Evolutionary conservation across 805 yeast species (phyloP).

Genomic region (Metschnikowia cerradonensis): DNA sequence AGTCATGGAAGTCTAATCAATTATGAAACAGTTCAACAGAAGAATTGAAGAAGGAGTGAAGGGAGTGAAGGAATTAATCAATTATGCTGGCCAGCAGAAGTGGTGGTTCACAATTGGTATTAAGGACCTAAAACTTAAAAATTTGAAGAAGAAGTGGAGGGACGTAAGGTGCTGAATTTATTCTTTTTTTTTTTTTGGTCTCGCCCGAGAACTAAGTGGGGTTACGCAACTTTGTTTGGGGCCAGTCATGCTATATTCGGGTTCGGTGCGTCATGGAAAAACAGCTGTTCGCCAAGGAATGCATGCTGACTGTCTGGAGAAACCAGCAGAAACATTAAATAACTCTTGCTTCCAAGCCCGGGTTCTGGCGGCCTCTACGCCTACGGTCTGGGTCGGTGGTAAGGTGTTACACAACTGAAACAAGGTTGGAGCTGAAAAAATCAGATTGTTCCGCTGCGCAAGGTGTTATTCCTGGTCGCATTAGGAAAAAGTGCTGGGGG

Average conservation of each 20-base stretch:
- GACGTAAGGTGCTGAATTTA: slow-evolving; percentile 1
- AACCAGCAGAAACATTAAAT: neutral
- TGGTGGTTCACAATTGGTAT: neutral
- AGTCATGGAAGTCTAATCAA: slow-evolving; percentile 41
- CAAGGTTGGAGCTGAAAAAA: neutral
- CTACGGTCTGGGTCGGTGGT: neutral
- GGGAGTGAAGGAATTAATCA: neutral
- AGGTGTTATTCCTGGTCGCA: neutral
- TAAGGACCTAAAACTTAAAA: neutral
- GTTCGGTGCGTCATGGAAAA: slow-evolving; percentile 4
- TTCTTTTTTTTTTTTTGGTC: slow-evolving; percentile 1
- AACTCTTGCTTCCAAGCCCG: neutral
- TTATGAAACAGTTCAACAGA: neutral
- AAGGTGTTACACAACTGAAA: neutral
- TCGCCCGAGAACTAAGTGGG: slow-evolving; percentile 6
- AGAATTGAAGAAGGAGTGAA: neutral
- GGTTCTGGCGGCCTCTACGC: neutral
- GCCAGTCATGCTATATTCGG: slow-evolving; percentile 2
- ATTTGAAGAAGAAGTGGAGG: neutral
- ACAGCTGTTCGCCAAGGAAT: neutral
- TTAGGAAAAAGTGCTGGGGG: slow-evolving; percentile 1
- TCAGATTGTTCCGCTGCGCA: slow-evolving; percentile 2
- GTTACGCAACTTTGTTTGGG: slow-evolving; percentile 2
- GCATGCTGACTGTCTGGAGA: neutral
- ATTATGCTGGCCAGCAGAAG: slow-evolving; percentile 2